These are phyloP conservation scores for Microsporum audouinii DNA, from an alignment of 2,329 filamentous ascomycete genomes.

Conservation along the genomic window DNA sequence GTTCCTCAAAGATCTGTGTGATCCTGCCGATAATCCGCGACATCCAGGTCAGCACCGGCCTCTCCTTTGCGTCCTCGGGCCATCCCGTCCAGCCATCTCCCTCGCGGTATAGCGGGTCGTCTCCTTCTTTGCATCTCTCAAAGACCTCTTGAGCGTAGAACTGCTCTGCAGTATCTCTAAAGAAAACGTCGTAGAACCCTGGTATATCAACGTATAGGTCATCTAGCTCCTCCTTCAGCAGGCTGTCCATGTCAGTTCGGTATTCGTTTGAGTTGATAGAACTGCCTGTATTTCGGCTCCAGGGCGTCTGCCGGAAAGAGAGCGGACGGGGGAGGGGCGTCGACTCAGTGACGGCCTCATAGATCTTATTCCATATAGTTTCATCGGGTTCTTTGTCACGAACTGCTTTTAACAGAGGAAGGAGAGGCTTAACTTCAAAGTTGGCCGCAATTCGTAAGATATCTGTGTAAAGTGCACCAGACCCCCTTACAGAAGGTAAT, in stretches of 20 bases:
- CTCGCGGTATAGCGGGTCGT: constrained; percentile 17
- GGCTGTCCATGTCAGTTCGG: not conserved
- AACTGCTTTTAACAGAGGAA: constrained; percentile 1
- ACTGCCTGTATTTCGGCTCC: not conserved
- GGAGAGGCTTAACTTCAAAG: not conserved
- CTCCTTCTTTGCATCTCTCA: constrained; percentile 17
- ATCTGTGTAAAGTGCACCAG: not conserved
- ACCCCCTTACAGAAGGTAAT: not conserved
- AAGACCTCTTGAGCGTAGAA: constrained; percentile 17
- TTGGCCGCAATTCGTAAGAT: not conserved
- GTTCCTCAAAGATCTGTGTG: constrained; percentile 5
- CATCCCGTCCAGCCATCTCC: constrained; percentile 21
- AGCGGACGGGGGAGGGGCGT: not conserved
- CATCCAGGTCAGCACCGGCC: constrained; percentile 20
- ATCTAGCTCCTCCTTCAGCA: not conserved
- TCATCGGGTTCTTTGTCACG: not conserved
- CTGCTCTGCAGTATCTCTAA: constrained; percentile 18
- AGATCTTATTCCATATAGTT: not conserved
- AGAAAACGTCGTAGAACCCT: constrained; percentile 19
- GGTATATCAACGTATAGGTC: constrained; percentile 19
- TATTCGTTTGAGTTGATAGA: not conserved
- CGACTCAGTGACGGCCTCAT: constrained; percentile 1
- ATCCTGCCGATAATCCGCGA: constrained; percentile 10
- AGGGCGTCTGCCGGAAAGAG: not conserved
- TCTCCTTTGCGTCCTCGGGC: constrained; percentile 19